Evolutionary conservation across 2,329 filamentous ascomycete species (phyloP), one percentile per base, ranked within the genome.

Genomic region (Verticillium nonalfalfae): DNA sequence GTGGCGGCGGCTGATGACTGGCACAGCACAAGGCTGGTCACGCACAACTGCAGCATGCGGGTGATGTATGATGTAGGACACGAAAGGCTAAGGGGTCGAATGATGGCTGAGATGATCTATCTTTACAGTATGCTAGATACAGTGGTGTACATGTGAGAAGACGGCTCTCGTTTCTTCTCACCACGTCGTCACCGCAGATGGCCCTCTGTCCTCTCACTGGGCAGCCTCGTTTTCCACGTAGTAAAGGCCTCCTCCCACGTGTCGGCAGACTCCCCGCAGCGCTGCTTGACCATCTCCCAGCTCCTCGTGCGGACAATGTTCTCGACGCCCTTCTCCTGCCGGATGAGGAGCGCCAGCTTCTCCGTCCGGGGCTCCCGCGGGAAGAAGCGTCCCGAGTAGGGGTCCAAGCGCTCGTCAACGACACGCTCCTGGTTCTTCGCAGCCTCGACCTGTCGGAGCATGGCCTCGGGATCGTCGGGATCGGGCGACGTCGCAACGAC

Each of bases 391-490:
- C 81, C 90, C 10, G 90, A 93, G 72, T 99, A 99, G 1, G 95
- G 95, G 77, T 99, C 95, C 62, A 97, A 74, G 61, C 95, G 81
- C 76, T 98, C 95, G 72, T 98, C 86, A 4, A 98, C 87, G 0
- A 94, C 81, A 59, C 87, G 81, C 69, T 94, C 89, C 57, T 88
- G 81, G 65, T 90, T 86, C 68, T 80, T 85, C 62, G 87, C 84
- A 59, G 86, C 85, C 74, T 96, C 90, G 0, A 86, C 80, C 68
- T 92, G 83, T 60, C 90, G 80, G 18, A 90, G 69, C 0, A 90
- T 78, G 33, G 86, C 81, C 61, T 94, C 90, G 1, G 93, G 93
- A 68, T 97, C 93, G 63, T 94, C 85, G 0, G 92, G 92, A 69
- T 98, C 93, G 0, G 92, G 90, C 63, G 88, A 90, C 11, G 91